Conservation (phyloP, 176 grass and related monocot genomes). For the Zoysia japonica region DNA sequence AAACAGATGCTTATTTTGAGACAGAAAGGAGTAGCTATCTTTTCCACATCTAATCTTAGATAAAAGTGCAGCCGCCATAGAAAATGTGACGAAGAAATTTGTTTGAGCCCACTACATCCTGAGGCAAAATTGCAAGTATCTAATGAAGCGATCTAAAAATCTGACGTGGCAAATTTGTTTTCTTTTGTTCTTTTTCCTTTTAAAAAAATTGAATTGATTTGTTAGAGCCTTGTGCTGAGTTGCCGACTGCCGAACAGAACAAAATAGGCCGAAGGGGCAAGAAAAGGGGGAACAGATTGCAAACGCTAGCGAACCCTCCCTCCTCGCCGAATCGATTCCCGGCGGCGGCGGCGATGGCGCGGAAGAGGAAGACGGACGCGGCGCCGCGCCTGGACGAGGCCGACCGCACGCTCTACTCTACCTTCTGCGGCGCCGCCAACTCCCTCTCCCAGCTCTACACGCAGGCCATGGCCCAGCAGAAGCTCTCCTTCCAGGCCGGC, state of each 20-base stretch:
- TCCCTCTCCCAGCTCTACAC: slow-evolving; percentile 57
- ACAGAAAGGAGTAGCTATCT: no score
- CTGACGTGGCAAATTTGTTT: not conserved
- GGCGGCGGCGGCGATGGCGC: slow-evolving; percentile 48
- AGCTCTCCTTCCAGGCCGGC: slow-evolving; percentile 61
- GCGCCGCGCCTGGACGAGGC: slow-evolving; percentile 72
- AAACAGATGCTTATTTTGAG: no score
- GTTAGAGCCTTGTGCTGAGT: no score
- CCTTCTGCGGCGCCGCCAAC: slow-evolving; percentile 73
- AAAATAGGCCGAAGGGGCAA: not conserved
- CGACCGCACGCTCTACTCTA: slow-evolving; percentile 74
- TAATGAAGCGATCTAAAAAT: no score
- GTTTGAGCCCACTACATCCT: no score
- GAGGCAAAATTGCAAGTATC: no score
- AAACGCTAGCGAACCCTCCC: slow-evolving; percentile 5
- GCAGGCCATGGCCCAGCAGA: slow-evolving; percentile 53
- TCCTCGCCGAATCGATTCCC: not conserved
- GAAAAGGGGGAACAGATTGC: not conserved
- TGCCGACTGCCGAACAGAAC: no score
- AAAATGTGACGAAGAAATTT: no score
- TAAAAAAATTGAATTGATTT: no score
- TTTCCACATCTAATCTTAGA: no score
- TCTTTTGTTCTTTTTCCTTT: not conserved
- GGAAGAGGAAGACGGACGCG: slow-evolving; percentile 73
- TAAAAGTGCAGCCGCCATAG: no score